Base-by-base conservation (phyloP, 225 moss, liverwort and hornwort genomes). In the Antitrichia curtipendula region DNA sequence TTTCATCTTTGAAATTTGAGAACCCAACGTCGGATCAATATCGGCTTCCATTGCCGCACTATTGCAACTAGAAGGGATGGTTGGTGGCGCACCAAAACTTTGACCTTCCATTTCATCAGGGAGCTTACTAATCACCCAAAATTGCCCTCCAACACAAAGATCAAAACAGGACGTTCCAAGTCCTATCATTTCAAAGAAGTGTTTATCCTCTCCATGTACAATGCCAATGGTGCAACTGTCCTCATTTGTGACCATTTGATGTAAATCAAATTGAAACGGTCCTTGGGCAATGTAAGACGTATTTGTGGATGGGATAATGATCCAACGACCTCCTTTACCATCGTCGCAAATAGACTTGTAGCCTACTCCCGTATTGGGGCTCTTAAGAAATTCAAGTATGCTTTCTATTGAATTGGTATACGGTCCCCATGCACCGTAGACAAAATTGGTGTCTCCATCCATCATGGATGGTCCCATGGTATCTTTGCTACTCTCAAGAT, bases 41-140 rank as follows among this genome's bases (percentile, higher is more conserved):
- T 1, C 1, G 0, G 1, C 6, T 38, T 66, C 27, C 2, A 38
- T 3, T 1, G 1, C 1, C 1, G 2, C 8, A n/a, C 4, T 27
- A 66, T 18, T 2, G 29, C 22, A 41, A 57, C 12, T 58, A 2
- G 3, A 79, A 79, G 8, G 58, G 41, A 58, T 40, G 41, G 8
- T 28, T 41, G 29, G 24, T 2, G 58, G 40, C 0, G 5, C 29
- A 40, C 13, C 2, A 79, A 29, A 18, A 8, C 19, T 29, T 58
- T 19, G 79, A 41, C 28, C 28, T 28, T 20, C 29, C 13, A 13
- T 13, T 3, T 11, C 13, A 59, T 6, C 13, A 41, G 19, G 8
- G 18, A 40, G 20, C 8, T 19, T 20, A 41, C 79, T 57, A 40
- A 59, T 16, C 14, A 78, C 38, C 78, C 78, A 56, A 78, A 56